phyloP scores from a whole-genome alignment of 2,329 filamentous ascomycete species.

The Trichoderma asperellum region DNA sequence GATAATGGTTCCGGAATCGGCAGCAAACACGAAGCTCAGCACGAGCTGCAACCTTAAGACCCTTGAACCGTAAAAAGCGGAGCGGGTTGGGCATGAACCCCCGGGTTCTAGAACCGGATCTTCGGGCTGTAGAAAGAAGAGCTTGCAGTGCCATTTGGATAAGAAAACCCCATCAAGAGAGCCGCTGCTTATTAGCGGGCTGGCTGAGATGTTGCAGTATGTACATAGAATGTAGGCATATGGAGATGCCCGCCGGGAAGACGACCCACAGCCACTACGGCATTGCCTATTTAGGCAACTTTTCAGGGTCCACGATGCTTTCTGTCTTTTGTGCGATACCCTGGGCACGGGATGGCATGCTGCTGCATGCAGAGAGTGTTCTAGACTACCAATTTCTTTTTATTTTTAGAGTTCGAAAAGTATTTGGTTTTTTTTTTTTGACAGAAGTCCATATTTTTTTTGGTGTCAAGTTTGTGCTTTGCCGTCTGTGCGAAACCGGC shows the following conservation, averaged over 20 bases:
- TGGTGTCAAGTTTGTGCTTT: background rate
- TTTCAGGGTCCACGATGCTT: slow-evolving; percentile 29
- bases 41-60: background rate
- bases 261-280: slow-evolving; percentile 22
- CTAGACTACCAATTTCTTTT: background rate
- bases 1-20: background rate
- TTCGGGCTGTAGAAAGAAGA: background rate
- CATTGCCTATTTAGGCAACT: slow-evolving; percentile 30
- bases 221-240: background rate
- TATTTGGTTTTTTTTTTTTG: background rate
- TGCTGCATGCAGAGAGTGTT: background rate
- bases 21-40: background rate
- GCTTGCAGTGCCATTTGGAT: background rate
- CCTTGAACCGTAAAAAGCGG: slow-evolving; percentile 11
- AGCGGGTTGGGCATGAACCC: background rate
- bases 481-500: background rate
- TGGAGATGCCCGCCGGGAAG: background rate
- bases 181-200: background rate
- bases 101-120: slow-evolving; percentile 13
- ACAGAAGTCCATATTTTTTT: background rate
- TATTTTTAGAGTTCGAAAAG: background rate
- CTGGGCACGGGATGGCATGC: background rate
- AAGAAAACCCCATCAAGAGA: background rate
- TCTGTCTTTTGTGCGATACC: background rate
- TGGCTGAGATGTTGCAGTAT: background rate